Evolutionary conservation across 331 rosid species (phyloP).

Genomic region (Dryas integrifolia): DNA sequence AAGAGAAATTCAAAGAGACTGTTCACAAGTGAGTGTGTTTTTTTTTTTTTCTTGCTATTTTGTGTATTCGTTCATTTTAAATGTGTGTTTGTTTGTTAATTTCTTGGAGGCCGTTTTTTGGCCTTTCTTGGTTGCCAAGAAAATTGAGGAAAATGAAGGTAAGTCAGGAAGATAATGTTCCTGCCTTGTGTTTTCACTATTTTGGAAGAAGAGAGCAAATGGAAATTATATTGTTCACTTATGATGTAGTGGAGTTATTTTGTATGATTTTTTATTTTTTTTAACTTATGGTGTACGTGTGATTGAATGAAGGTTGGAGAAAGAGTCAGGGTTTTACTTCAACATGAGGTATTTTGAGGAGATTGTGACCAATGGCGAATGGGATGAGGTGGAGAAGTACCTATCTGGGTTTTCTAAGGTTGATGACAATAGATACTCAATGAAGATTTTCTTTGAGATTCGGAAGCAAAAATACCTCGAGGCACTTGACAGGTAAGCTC

Average conservation of each 20-base stretch:
- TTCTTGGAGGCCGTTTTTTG: neutral
- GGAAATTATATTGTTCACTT: neutral
- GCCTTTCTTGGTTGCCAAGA: constrained; percentile 13
- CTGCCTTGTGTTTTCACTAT: neutral
- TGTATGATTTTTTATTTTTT: neutral
- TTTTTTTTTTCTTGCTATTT: neutral
- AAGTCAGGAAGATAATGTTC: neutral
- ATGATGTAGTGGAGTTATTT: neutral
- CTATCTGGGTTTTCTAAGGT: constrained; percentile 18
- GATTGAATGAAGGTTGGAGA: constrained; percentile 25
- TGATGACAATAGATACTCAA: constrained; percentile 21
- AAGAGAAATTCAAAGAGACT: constrained; percentile 17
- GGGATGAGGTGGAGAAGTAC: constrained; percentile 26
- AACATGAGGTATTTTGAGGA: constrained; percentile 30
- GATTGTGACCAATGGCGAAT: constrained; percentile 22
- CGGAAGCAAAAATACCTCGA: constrained; percentile 22
- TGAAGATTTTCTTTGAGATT: constrained; percentile 20
- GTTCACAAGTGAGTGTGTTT: constrained; percentile 8
- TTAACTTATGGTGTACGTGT: neutral
- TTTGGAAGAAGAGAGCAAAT: neutral
- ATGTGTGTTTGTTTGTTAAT: neutral
- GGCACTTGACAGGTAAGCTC: constrained; percentile 18
- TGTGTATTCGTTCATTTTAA: neutral
- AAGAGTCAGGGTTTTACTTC: constrained; percentile 26
- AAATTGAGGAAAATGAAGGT: neutral